Conservation (phyloP, 2,329 filamentous ascomycete genomes). For the Colletotrichum aenigma region DNA sequence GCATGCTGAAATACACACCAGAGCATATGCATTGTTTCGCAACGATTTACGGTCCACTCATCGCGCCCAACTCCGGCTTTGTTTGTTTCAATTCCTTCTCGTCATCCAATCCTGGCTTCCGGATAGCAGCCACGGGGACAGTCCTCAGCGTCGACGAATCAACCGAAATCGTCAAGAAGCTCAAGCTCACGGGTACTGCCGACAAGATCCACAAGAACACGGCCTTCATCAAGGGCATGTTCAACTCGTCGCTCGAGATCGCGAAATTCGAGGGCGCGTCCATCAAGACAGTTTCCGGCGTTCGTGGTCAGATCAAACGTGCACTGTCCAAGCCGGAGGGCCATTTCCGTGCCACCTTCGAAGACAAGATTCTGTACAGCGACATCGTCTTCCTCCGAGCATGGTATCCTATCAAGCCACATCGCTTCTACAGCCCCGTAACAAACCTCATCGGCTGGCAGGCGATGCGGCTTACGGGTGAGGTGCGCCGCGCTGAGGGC, state of each 20-base stretch:
- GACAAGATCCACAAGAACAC: conserved; percentile 99
- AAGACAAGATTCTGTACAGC: conserved; percentile 96
- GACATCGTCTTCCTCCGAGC: conserved; percentile 96
- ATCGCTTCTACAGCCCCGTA: conserved; percentile 95
- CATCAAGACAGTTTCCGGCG: conserved; percentile 94
- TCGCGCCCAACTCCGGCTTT: conserved; percentile 95
- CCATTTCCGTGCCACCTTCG: conserved; percentile 95
- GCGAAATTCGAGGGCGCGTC: conserved; percentile 97
- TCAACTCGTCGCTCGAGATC: conserved; percentile 88
- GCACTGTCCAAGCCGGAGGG: conserved; percentile 93
- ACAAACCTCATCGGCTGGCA: conserved; percentile 94
- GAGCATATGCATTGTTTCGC: conserved; percentile 99
- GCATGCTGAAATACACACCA: conserved; percentile 98
- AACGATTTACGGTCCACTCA: conserved; percentile 92
- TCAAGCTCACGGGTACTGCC: conserved; percentile 90
- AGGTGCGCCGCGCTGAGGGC: conserved; percentile 79
- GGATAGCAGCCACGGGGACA: conserved; percentile 92
- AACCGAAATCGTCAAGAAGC: conserved; percentile 98
- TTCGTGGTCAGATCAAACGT: conserved; percentile 96
- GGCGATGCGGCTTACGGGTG: conserved; percentile 91
- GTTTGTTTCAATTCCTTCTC: conserved; percentile 91
- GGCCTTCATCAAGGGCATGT: conserved; percentile 99
- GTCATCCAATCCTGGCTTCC: conserved; percentile 84
- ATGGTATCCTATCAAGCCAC: conserved; percentile 96
- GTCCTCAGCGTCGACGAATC: conserved; percentile 94